Base-by-base conservation (phyloP, 495 filamentous ascomycete genomes). In the Aspergillus wentii region DNA sequence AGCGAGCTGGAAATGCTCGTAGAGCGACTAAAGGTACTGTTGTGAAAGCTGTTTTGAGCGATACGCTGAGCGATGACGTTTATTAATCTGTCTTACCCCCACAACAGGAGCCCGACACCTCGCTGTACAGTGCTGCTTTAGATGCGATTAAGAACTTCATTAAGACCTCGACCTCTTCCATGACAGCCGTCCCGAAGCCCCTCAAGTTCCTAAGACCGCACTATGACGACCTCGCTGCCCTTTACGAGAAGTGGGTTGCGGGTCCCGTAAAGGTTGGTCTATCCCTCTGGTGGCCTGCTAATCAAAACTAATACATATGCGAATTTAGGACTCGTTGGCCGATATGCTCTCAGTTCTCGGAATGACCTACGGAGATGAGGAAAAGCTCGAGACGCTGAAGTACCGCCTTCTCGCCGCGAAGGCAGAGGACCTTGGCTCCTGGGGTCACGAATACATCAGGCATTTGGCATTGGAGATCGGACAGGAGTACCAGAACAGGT, bases 281-380 rank as follows among this genome's bases (percentile, higher is more conserved):
- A 13, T 31, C 19, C 31, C 19, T 22, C 7, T 21, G 15, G 11
- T 40, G 8, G 28, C 14, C 15, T 9, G 19, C 7, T 10, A 29
- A 40, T 44, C 3, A 41, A 5, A 21, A 32, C 41, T 54, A 35
- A 44, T 21, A 26, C 16, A n/a, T n/a, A n/a, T 30, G 26, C 4
- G 4, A 39, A 44, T 30, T 8, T 41, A 84, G 80, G 76, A 82
- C 49, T 86, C 86, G 6, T 68, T 99, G 41, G 94, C 92, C 26
- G 94, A 99, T 69, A 90, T 92, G 51, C 71, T 99, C 11, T 97
- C 92, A 5, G 91, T 99, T 15, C 84, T 99, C 38, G 92, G 92
- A 44, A 99, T 99, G 92, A 99, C 94, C 26, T 95, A 90, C 62
- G 92, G 91, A 35, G 92, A 97, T 49, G 94, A 97, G 62, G 85